Conservation (phyloP, 176 grass and related monocot genomes). For the Secale cereale region DNA sequence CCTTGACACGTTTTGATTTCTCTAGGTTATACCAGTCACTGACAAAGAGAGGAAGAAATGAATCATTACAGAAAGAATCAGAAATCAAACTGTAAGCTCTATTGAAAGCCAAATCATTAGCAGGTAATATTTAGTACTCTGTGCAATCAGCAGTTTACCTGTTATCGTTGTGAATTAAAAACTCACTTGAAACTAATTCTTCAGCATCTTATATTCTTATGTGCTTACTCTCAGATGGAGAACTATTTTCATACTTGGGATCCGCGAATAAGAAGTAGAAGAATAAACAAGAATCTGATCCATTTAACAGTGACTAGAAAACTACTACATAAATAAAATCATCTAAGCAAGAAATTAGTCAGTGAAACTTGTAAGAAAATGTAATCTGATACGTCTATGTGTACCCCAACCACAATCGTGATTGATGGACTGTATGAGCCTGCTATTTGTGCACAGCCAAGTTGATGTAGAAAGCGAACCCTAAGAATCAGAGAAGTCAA, state of each 20-base stretch:
- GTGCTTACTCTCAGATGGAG: neutral
- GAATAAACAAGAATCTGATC: neutral
- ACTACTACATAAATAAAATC: neutral
- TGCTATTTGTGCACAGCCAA: neutral
- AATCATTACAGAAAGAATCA: conserved; percentile 4
- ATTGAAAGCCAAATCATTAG: neutral
- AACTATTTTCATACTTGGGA: neutral
- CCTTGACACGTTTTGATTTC: conserved; percentile 89
- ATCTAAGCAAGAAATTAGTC: neutral
- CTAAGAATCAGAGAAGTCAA: neutral
- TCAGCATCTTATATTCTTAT: conserved; percentile 1
- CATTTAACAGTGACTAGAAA: neutral
- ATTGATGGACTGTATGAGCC: neutral
- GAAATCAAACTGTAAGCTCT: neutral
- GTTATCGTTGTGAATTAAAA: neutral
- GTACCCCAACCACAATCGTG: neutral
- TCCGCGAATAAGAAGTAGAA: neutral
- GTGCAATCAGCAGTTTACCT: neutral
- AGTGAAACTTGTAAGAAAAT: neutral
- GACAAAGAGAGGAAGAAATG: conserved; percentile 25
- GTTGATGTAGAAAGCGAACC: neutral
- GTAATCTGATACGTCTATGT: neutral
- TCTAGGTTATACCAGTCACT: conserved; percentile 93
- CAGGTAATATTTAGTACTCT: neutral
- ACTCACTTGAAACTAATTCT: neutral